Base-by-base conservation (phyloP, 208 protist species). In the Leishmania tarentolae region DNA sequence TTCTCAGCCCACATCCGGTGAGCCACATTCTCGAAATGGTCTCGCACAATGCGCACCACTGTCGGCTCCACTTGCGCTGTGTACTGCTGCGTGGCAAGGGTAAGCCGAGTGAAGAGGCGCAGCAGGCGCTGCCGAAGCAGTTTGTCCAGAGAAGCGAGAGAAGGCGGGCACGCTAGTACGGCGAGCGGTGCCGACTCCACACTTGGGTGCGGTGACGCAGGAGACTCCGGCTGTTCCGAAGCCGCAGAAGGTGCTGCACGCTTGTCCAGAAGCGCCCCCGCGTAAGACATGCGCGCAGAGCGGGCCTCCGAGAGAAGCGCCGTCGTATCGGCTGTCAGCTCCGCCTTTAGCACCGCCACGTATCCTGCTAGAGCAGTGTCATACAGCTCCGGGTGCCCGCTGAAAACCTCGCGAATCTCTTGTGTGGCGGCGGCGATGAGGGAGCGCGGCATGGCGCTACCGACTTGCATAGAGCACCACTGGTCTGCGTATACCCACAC, bases 401-500 rank as follows among this genome's bases (percentile, higher is more conserved):
- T 46, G 46, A 87, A 80, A 37, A 85, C 83, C 1, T 78, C 68
- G 28, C 76, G 75, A 56, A 69, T 47, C 76, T 76, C 74, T 46
- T 76, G 71, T n/a, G 56, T 75, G 9, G 80, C 76, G 37, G 77
- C 80, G 17, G 46, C 76, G 40, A 37, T 17, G 52, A 87, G 76
- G 46, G 65, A 78, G 63, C 82, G 82, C 31, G 82, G 82, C 8
- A 79, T 24, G 8, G 42, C 71, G 63, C 63, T 63, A 3, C 75
- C 78, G 3, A 72, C 53, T 31, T 81, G 79, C 28, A 75, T 52
- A n/a, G 85, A 50, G 82, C 86, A 91, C 84, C 88, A 89, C 47
- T 83, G 83, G 37, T 86, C 86, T 31, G 92, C 74, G 81, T 89
- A 92, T 13, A 91, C 84, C 89, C 91, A 95, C 40, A 95, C 88